phyloP scores from a whole-genome alignment of 441 rosid genomes.

The Flueggea neowawraea region DNA sequence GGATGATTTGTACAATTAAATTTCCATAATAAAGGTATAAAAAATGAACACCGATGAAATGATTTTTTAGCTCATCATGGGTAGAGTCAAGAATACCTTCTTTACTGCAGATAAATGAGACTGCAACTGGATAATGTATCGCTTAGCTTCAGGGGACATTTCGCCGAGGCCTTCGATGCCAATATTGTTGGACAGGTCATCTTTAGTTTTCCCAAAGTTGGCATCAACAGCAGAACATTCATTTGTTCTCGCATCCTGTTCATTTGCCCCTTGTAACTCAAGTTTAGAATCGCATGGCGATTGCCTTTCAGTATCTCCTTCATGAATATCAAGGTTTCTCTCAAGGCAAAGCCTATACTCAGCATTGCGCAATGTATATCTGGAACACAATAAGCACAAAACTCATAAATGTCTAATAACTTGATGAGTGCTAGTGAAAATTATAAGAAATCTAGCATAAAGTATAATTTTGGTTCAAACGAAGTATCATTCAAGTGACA shows the following conservation, averaged over 20 bases:
- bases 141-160: slow-evolving; percentile 63
- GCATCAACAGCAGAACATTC: slow-evolving; percentile 25
- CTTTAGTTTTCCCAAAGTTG: slow-evolving; percentile 22
- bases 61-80: too few species aligned
- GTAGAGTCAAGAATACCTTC: slow-evolving; percentile 39
- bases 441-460: too few species aligned
- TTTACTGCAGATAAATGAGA: slow-evolving; percentile 63
- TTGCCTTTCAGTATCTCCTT: slow-evolving; percentile 37
- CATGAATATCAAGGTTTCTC: slow-evolving; percentile 56
- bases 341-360: slow-evolving; percentile 92
- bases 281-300: slow-evolving; percentile 27
- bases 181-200: slow-evolving; percentile 30
- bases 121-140: slow-evolving; percentile 64
- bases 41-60: too few species aligned
- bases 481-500: too few species aligned
- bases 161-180: slow-evolving; percentile 48
- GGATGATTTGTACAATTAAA: too few species aligned
- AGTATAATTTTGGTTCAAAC: too few species aligned
- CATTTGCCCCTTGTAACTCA: slow-evolving; percentile 31
- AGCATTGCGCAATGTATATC: slow-evolving; percentile 87
- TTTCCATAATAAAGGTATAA: too few species aligned
- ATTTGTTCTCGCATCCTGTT: slow-evolving; percentile 28
- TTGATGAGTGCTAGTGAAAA: too few species aligned
- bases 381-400: slow-evolving; percentile 23
- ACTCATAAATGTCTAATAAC: slow-evolving; percentile 7